Percentiles rank a stretch among this genome's conserved stretches.
phyloP scores from a whole-genome alignment of 169 alveolate species.

The Blepharisma undulans region DNA sequence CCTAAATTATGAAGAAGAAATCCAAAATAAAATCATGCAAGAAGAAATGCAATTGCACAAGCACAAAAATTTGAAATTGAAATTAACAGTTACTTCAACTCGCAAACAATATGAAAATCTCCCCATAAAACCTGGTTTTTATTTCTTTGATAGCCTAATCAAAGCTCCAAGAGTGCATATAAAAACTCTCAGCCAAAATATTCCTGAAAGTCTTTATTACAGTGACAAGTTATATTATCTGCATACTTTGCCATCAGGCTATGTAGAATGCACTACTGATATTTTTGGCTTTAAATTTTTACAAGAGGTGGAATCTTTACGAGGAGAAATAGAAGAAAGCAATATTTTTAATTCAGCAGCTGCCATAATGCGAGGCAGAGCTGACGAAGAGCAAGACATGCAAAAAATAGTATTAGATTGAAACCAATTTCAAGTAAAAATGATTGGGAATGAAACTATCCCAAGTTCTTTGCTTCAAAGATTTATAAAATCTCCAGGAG shows the following conservation, averaged over 20 bases:
- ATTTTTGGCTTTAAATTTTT: not conserved
- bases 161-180: not conserved
- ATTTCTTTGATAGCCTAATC: not conserved
- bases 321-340: not conserved
- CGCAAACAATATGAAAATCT: not conserved
- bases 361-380: not conserved
- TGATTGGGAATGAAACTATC: not conserved
- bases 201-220: constrained; percentile 38
- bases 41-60: not conserved
- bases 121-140: constrained; percentile 33
- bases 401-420: not conserved
- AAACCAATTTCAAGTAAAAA: not conserved
- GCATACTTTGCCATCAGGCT: not conserved
- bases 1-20: not conserved
- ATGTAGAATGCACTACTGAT: not conserved
- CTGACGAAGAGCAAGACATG: not conserved
- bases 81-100: not conserved
- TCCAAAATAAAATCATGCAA: not conserved
- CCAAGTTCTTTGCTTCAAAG: not conserved
- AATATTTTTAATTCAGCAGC: not conserved
- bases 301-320: not conserved
- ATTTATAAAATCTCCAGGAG: constrained; percentile 31
- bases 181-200: not conserved
- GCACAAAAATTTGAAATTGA: not conserved
- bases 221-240: not conserved